Evolutionary conservation across 2,329 filamentous ascomycete species (phyloP).

Genomic region (Trichoderma koningii): DNA sequence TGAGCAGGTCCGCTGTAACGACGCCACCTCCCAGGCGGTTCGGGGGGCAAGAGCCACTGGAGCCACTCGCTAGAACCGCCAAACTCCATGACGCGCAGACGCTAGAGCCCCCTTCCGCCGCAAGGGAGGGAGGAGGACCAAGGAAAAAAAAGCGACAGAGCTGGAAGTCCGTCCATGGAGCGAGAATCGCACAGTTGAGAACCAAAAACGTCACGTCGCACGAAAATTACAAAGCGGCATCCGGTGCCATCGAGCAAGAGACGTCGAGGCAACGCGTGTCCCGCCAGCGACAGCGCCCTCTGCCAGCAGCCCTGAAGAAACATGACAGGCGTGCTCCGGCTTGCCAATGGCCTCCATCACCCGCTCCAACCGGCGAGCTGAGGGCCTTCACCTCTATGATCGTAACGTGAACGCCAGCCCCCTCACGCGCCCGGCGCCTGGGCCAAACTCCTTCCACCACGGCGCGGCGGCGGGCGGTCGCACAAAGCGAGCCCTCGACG

Average conservation of each 20-base stretch:
- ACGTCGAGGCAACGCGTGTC: slow-evolving; percentile 29
- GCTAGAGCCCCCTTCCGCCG: slow-evolving; percentile 24
- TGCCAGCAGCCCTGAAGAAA: slow-evolving; percentile 33
- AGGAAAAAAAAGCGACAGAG: slow-evolving; percentile 15
- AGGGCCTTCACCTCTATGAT: slow-evolving; percentile 46
- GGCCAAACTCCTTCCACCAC: slow-evolving; percentile 28
- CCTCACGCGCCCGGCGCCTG: slow-evolving; percentile 33
- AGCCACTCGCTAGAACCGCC: slow-evolving; percentile 19
- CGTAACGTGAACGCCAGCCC: slow-evolving; percentile 36
- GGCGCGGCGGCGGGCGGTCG: slow-evolving; percentile 41
- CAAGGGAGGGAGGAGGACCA: not conserved
- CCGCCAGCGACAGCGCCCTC: slow-evolving; percentile 27
- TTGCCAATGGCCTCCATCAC: slow-evolving; percentile 55
- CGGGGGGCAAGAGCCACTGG: slow-evolving; percentile 13
- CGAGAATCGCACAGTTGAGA: slow-evolving; percentile 12
- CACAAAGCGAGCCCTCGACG: slow-evolving; percentile 53
- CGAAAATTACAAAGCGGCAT: slow-evolving; percentile 25
- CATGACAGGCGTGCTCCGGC: slow-evolving; percentile 42
- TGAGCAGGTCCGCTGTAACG: slow-evolving; percentile 4
- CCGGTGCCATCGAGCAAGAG: slow-evolving; percentile 22
- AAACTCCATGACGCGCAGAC: slow-evolving; percentile 24
- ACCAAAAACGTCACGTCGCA: slow-evolving; percentile 25
- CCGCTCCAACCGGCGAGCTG: slow-evolving; percentile 54
- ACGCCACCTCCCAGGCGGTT: not conserved
- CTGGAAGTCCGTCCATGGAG: not conserved